Evolutionary conservation across 176 grass and related monocot species (phyloP), one percentile per base, ranked within the genome.

Genomic region (Rhipidocladum racemiflorum): DNA sequence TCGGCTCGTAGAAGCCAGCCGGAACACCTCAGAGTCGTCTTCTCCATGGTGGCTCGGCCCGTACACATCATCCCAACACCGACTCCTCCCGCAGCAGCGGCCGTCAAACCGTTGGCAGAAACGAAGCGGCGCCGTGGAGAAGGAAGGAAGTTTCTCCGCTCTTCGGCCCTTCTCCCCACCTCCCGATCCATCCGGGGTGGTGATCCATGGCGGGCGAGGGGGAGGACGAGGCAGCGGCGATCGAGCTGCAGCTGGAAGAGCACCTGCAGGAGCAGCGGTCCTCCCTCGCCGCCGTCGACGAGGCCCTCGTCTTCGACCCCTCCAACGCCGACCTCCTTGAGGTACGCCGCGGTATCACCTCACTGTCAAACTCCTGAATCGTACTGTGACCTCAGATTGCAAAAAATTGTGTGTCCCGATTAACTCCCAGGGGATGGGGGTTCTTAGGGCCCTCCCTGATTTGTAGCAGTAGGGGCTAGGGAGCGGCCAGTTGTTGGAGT

Each of bases 161-260:
- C 18, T 23, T n/a, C 9, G 38, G 7, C 24, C 35, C 54, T 76
- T 76, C 35, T 44, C 24, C 39, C 24, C 38, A 44, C 57, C 57
- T 18, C 44, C 57, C 40, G 39, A 61, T 28, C 57, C 42, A 23
- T 4, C 57, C 30, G 17, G 40, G 46, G 39, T 60, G 39, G 75
- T 1, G 75, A 17, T 16, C 65, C 20, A 94, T 94, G 91, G 83
- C 83, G 29, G 82, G 81, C 25, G 88, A 85, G 53, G 85, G 72
- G 0, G 75, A 88, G 45, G 90, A 80, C 34, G 83, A 87, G 66
- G 83, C 86, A 68, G 86, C 74, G 66, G 86, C 48, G 65, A 80
- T 98, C 50, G 92, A 98, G 88, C 74, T 53, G 77, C 95, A 95
- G 86, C 90, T 98, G 74, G 95, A 94, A 65, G 81, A 91, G 73